These are phyloP conservation scores for Hordeum pubiflorum DNA, from an alignment of 202 grass and related monocot species.

Conservation along the genomic window DNA sequence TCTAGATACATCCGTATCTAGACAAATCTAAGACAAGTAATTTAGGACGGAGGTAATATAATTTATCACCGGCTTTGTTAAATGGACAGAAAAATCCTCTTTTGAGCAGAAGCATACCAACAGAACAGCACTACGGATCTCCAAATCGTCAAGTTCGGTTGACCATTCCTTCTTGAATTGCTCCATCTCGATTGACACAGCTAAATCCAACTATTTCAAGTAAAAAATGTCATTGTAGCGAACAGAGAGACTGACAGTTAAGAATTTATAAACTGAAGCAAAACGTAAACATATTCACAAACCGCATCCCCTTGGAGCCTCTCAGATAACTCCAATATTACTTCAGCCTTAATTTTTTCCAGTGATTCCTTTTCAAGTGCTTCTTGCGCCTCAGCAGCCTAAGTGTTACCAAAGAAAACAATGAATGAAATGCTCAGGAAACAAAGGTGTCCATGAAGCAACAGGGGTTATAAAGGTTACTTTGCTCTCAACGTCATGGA, in stretches of 20 bases:
- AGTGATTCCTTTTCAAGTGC: slow-evolving; percentile 93
- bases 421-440: slow-evolving; percentile 20
- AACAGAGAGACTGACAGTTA: slow-evolving; percentile 7
- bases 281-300: slow-evolving; percentile 33
- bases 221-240: slow-evolving; percentile 10
- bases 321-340: slow-evolving; percentile 77
- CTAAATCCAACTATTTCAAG: slow-evolving; percentile 63
- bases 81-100: background rate
- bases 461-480: slow-evolving; percentile 38
- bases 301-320: slow-evolving; percentile 71
- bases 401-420: slow-evolving; percentile 20
- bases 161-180: slow-evolving; percentile 66
- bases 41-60: background rate
- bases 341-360: slow-evolving; percentile 81
- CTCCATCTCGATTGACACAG: slow-evolving; percentile 84
- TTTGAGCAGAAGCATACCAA: slow-evolving; percentile 50
- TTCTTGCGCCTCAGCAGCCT: slow-evolving; percentile 97
- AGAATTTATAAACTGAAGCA: background rate
- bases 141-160: slow-evolving; percentile 73
- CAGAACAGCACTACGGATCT: slow-evolving; percentile 60
- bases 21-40: no score
- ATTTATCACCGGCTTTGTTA: background rate
- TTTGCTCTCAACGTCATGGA: slow-evolving; percentile 85
- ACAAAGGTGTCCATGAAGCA: background rate
- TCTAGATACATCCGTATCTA: no score